phyloP scores from a whole-genome alignment of 495 filamentous ascomycete species.

The Annulohypoxylon maeteangense region DNA sequence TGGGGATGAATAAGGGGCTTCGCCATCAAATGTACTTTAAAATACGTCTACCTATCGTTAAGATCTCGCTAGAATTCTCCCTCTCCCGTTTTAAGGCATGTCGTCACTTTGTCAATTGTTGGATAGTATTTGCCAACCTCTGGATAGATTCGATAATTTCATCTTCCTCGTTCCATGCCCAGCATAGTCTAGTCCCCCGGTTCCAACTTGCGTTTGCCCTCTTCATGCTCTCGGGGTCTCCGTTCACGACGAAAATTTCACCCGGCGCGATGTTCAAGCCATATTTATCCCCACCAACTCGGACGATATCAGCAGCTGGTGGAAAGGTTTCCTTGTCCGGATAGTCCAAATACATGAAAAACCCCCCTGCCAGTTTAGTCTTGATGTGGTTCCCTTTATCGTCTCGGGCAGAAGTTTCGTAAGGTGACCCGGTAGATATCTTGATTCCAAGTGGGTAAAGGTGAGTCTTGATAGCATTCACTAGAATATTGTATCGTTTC shows the following conservation, averaged over 20 bases:
- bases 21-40: too few species aligned
- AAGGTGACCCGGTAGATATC: slow-evolving; percentile 29
- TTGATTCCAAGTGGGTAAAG: slow-evolving; percentile 71
- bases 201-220: slow-evolving; percentile 53
- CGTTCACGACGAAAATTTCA: slow-evolving; percentile 68
- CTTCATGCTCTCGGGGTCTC: slow-evolving; percentile 56
- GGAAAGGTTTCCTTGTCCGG: slow-evolving; percentile 57
- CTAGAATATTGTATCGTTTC: slow-evolving; percentile 63
- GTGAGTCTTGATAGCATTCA: slow-evolving; percentile 64
- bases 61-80: too few species aligned
- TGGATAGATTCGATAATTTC: slow-evolving; percentile 68
- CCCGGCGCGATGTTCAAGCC: slow-evolving; percentile 69
- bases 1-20: too few species aligned
- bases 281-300: slow-evolving; percentile 59
- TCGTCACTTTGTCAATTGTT: neutral
- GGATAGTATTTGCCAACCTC: slow-evolving; percentile 57
- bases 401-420: slow-evolving; percentile 27
- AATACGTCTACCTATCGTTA: too few species aligned
- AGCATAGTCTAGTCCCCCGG: slow-evolving; percentile 68
- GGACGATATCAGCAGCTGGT: slow-evolving; percentile 60
- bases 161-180: slow-evolving; percentile 73
- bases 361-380: slow-evolving; percentile 65
- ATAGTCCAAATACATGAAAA: slow-evolving; percentile 76
- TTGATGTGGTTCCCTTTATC: slow-evolving; percentile 17
- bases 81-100: too few species aligned